Evolutionary conservation across 768 basidiomycete genomes (phyloP).

Genomic region (Tricholoma sp.): DNA sequence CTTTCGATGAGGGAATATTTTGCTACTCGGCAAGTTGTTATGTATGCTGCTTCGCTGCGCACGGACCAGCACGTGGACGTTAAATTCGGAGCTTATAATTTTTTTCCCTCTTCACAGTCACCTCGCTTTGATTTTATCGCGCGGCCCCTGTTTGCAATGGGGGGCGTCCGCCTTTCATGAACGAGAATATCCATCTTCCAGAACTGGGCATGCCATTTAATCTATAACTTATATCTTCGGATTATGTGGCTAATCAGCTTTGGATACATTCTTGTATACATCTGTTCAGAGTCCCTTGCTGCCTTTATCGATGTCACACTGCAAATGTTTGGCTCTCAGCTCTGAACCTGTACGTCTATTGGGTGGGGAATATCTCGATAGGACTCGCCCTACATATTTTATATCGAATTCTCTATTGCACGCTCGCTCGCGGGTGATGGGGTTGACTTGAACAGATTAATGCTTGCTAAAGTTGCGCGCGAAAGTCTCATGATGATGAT

Average conservation of each 20-base stretch:
- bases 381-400: no score
- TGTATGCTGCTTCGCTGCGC: conserved; percentile 25
- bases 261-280: conserved; percentile 44
- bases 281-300: no score
- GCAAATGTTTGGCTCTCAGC: no score
- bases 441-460: no score
- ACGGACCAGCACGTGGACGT: conserved; percentile 41
- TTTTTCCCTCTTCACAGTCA: conserved; percentile 14
- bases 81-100: conserved; percentile 19
- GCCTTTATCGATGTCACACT: no score
- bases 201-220: conserved; percentile 70
- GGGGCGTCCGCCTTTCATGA: conserved; percentile 17
- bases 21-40: not conserved
- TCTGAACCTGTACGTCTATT: no score
- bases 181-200: conserved; percentile 47
- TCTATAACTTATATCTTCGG: conserved; percentile 33
- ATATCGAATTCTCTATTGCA: no score
- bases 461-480: no score
- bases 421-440: no score
- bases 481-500: no score
- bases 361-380: no score
- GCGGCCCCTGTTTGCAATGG: conserved; percentile 10
- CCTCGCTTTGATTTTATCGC: conserved; percentile 9
- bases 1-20: conserved; percentile 42
- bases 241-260: conserved; percentile 68